A percentile compares a stretch with the other conserved stretches of the same genome.
Conservation (phyloP, 2,329 filamentous ascomycete genomes). For the Aaosphaeria arxii region DNA sequence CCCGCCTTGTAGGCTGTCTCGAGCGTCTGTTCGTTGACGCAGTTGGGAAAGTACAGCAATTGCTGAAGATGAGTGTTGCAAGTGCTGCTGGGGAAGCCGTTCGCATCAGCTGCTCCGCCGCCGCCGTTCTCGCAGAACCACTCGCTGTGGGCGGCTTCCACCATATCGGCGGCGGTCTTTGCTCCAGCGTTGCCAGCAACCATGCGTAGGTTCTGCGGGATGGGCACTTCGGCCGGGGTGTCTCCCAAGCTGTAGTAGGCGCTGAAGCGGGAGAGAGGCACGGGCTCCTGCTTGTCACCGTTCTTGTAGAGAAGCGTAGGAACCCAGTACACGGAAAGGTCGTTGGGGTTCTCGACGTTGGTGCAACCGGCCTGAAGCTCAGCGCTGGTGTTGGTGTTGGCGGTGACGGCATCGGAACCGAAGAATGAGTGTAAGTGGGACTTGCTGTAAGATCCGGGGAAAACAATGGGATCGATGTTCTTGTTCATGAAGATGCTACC, state of each 20-base stretch:
- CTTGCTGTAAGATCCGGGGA: slow-evolving; percentile 38
- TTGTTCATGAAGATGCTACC: slow-evolving; percentile 40
- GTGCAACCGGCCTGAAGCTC: slow-evolving; percentile 45
- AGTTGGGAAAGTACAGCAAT: slow-evolving; percentile 46
- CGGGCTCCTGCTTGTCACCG: slow-evolving; percentile 32
- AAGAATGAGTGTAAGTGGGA: slow-evolving; percentile 47
- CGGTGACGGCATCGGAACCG: slow-evolving; percentile 43
- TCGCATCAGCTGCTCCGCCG: slow-evolving; percentile 12
- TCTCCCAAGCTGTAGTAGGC: slow-evolving; percentile 47
- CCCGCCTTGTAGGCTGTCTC: slow-evolving; percentile 36
- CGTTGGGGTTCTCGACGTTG: slow-evolving; percentile 46
- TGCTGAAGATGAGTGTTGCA: slow-evolving; percentile 46
- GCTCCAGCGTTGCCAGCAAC: slow-evolving; percentile 42
- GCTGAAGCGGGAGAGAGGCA: slow-evolving; percentile 39
- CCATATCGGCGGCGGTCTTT: slow-evolving; percentile 17
- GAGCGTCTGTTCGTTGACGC: slow-evolving; percentile 38
- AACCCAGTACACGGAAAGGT: slow-evolving; percentile 47
- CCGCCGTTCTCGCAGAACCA: slow-evolving; percentile 29
- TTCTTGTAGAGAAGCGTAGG: slow-evolving; percentile 42
- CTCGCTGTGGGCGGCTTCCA: slow-evolving; percentile 16
- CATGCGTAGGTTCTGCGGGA: slow-evolving; percentile 44
- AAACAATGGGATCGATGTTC: slow-evolving; percentile 46
- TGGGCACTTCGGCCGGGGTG: slow-evolving; percentile 43
- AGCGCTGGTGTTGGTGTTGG: slow-evolving; percentile 35
- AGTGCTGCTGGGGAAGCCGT: slow-evolving; percentile 32